Percentiles rank a stretch among this genome's conserved stretches.
phyloP scores from a whole-genome alignment of 192 early-diverging fungal genomes.

The Backusella psychrophila region DNA sequence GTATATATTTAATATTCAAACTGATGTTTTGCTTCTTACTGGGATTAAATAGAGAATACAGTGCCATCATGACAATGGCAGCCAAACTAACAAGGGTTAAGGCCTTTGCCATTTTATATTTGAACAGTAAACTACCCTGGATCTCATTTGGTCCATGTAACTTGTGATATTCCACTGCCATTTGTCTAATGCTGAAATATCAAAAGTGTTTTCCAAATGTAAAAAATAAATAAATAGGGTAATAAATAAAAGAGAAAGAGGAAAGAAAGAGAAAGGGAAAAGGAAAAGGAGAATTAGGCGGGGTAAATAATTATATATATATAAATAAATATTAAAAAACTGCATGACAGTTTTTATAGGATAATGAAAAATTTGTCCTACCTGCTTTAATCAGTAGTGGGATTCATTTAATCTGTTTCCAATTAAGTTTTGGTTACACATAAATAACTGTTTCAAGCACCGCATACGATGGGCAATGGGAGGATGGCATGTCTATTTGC shows the following conservation, averaged over 20 bases:
- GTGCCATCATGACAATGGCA: slow-evolving; percentile 27
- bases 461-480: not conserved
- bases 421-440: not conserved
- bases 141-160: not conserved
- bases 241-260: not conserved
- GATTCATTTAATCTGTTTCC: not conserved
- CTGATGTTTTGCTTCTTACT: slow-evolving; percentile 10
- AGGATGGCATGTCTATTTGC: not conserved
- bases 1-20: not conserved
- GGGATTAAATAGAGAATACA: slow-evolving; percentile 25
- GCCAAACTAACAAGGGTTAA: slow-evolving; percentile 27
- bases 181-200: not conserved
- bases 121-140: slow-evolving; percentile 15
- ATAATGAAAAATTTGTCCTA: not conserved
- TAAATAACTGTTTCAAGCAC: not conserved
- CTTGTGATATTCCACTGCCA: slow-evolving; percentile 12
- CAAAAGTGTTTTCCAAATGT: not conserved
- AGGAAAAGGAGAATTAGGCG: not conserved
- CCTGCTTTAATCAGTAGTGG: not conserved
- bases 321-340: not conserved
- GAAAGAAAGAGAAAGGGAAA: not conserved
- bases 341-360: slow-evolving; percentile 9
- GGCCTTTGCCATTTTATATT: slow-evolving; percentile 30
- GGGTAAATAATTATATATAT: not conserved
- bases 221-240: not conserved